Evolutionary conservation across 768 basidiomycete species (phyloP).

Genomic region (Boletus sp.): DNA sequence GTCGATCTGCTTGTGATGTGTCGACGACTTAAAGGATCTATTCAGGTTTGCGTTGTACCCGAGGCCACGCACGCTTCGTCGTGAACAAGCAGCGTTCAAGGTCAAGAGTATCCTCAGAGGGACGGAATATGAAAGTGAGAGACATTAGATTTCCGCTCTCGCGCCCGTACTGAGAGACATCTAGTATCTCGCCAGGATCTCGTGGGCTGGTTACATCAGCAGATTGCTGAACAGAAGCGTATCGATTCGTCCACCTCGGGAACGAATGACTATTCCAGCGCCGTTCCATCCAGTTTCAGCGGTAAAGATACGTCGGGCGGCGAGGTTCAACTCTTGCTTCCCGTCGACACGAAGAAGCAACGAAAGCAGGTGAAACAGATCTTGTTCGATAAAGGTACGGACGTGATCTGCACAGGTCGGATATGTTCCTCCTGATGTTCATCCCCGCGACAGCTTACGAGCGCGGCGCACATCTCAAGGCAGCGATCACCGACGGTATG

Average conservation of each 20-base stretch:
- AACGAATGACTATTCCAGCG: slow-evolving; percentile 44
- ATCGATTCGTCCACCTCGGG: slow-evolving; percentile 67
- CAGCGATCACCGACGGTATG: slow-evolving; percentile 56
- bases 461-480: slow-evolving; percentile 54
- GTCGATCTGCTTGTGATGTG: neutral
- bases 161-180: slow-evolving; percentile 25
- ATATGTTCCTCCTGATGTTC: neutral
- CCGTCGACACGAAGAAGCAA: slow-evolving; percentile 70
- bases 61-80: slow-evolving; percentile 51
- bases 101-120: slow-evolving; percentile 81
- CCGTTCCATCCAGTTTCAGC: slow-evolving; percentile 30
- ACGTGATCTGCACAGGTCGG: neutral
- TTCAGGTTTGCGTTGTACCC: slow-evolving; percentile 53
- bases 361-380: slow-evolving; percentile 70
- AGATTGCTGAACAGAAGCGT: slow-evolving; percentile 78
- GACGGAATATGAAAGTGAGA: slow-evolving; percentile 70
- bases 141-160: neutral
- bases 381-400: slow-evolving; percentile 62
- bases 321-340: slow-evolving; percentile 64
- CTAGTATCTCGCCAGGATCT: slow-evolving; percentile 66
- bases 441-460: slow-evolving; percentile 53
- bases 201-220: slow-evolving; percentile 70
- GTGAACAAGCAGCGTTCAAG: slow-evolving; percentile 71
- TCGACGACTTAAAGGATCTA: slow-evolving; percentile 40
- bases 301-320: slow-evolving; percentile 37